phyloP scores from a whole-genome alignment of 768 basidiomycete genomes.

The Brasilioporus rufonigricans region DNA sequence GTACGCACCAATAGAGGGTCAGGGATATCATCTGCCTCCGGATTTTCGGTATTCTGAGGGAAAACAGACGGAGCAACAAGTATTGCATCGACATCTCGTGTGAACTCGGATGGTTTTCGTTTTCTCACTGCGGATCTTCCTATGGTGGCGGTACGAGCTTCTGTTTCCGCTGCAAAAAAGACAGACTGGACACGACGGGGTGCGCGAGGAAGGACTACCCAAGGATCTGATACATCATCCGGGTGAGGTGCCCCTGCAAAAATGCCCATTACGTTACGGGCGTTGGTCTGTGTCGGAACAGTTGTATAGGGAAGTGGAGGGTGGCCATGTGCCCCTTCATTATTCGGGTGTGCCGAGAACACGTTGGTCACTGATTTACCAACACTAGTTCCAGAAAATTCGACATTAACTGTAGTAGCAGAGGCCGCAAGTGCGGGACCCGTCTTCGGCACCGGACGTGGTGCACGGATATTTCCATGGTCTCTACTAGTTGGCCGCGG shows the following conservation, averaged over 20 bases:
- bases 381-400: conserved; percentile 77
- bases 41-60: conserved; percentile 28
- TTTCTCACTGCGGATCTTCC: conserved; percentile 19
- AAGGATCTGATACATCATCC: conserved; percentile 53
- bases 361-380: conserved; percentile 54
- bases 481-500: conserved; percentile 27
- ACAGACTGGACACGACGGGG: conserved; percentile 32
- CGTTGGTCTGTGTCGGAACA: conserved; percentile 14
- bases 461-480: conserved; percentile 21
- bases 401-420: conserved; percentile 92
- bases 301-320: conserved; percentile 14
- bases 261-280: conserved; percentile 69
- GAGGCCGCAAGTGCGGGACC: conserved; percentile 84
- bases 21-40: conserved; percentile 42
- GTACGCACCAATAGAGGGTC: conserved; percentile 63
- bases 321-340: conserved; percentile 11
- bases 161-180: conserved; percentile 21
- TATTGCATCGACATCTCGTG: conserved; percentile 75
- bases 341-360: conserved; percentile 30
- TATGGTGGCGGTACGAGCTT: conserved; percentile 9
- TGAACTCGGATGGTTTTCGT: conserved; percentile 36
- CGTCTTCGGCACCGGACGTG: conserved; percentile 72
- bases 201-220: conserved; percentile 63
- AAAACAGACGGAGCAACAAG: conserved; percentile 50
- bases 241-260: conserved; percentile 82